These are phyloP conservation scores for Trametes gibbosa DNA, from an alignment of 768 basidiomycete genomes.

Conservation along the genomic window DNA sequence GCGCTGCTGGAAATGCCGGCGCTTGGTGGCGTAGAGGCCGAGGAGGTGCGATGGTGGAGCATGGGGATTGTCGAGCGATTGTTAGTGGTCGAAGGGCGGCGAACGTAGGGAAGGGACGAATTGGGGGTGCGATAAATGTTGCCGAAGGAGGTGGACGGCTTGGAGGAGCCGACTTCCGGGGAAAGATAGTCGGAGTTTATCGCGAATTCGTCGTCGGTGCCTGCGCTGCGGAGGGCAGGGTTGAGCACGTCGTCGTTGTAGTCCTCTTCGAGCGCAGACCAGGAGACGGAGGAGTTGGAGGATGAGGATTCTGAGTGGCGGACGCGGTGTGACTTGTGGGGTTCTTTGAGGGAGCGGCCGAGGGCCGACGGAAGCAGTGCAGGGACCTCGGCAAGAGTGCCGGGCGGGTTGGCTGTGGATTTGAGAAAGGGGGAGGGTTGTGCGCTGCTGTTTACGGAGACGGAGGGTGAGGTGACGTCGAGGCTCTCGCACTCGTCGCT, in stretches of 20 bases:
- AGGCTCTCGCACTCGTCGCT: constrained; percentile 62
- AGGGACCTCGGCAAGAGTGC: constrained; percentile 54
- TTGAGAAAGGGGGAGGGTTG: constrained; percentile 65
- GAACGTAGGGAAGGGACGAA: constrained; percentile 60
- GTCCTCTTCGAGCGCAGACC: constrained; percentile 63
- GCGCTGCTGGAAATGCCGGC: constrained; percentile 24
- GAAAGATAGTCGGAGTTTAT: constrained; percentile 38
- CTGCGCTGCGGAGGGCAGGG: constrained; percentile 25
- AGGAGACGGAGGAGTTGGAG: constrained; percentile 61
- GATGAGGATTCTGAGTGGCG: constrained; percentile 60
- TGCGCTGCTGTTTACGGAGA: constrained; percentile 65
- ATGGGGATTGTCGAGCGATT: constrained; percentile 58
- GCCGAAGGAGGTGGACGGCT: constrained; percentile 36
- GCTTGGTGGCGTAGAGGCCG: constrained; percentile 35
- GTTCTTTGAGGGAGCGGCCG: constrained; percentile 47
- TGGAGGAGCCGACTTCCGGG: constrained; percentile 40
- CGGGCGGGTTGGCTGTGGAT: constrained; percentile 37
- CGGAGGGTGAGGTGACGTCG: constrained; percentile 64
- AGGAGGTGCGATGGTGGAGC: constrained; percentile 53
- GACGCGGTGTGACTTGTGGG: constrained; percentile 42
- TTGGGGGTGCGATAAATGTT: constrained; percentile 26
- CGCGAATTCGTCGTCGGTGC: constrained; percentile 33
- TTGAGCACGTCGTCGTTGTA: constrained; percentile 50
- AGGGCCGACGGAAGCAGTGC: constrained; percentile 59
- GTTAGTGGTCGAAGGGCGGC: constrained; percentile 71